These are phyloP conservation scores for Datura wrightii DNA, from an alignment of 257 asterid genomes.

Conservation along the genomic window DNA sequence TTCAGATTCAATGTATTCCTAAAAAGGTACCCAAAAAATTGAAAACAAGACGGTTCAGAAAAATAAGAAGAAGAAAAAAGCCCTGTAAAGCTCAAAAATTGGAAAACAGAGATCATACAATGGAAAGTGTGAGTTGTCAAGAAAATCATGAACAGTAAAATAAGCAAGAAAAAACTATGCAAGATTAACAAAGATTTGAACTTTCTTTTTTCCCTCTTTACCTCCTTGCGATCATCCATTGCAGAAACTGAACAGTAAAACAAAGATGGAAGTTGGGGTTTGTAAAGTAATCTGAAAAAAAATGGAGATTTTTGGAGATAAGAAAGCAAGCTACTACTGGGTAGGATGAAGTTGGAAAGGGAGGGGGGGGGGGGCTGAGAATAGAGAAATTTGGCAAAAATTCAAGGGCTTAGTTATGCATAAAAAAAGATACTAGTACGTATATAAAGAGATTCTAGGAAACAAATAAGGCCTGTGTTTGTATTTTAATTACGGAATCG, in stretches of 20 bases:
- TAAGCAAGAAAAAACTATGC: background rate
- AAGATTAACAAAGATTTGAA: background rate
- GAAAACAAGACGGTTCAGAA: background rate
- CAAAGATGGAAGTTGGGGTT: no score
- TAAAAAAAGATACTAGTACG: background rate
- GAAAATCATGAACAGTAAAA: constrained; percentile 18
- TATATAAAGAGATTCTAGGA: constrained; percentile 20
- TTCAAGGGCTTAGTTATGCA: background rate
- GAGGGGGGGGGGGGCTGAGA: no score
- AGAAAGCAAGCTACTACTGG: background rate
- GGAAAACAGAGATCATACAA: background rate
- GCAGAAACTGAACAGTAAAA: background rate
- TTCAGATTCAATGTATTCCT: background rate
- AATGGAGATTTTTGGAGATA: background rate
- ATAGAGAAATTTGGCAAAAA: background rate
- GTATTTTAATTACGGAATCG: background rate
- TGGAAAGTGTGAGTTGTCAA: background rate
- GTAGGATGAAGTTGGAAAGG: background rate
- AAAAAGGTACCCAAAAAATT: background rate
- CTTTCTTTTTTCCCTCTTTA: background rate
- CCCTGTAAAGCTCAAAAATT: background rate
- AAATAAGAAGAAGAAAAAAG: background rate
- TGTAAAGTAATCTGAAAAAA: background rate
- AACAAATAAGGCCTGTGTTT: background rate
- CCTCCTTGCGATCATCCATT: constrained; percentile 47